Base-by-base conservation (phyloP, 2,329 filamentous ascomycete species). In the Blastomyces gilchristii region DNA sequence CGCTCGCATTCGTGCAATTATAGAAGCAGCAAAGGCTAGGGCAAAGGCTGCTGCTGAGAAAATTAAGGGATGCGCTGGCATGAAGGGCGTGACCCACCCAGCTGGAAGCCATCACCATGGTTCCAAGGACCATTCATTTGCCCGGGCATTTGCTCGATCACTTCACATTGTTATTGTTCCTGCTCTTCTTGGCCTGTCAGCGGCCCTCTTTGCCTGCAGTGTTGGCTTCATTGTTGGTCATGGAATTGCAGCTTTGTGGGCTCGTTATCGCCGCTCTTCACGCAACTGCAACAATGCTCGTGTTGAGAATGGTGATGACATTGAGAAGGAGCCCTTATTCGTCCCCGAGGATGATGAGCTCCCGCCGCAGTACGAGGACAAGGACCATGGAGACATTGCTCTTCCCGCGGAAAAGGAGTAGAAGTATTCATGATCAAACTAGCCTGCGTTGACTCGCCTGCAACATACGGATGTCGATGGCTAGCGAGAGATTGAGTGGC, bases 151-250 rank as follows among this genome's bases (percentile, higher is more conserved):
- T 64, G 73, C 73, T 62, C 74, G 72, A 31, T 70, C 77, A 25
- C 68, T 80, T 31, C 76, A 75, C 52, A 76, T 78, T 66, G 75
- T 80, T 41, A 66, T 80, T 57, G 70, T 81, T 58, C 79, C 78
- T 3, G 76, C 77, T 39, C 67, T 78, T n/a, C 68, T 80, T 6
- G 79, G 79, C 52, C 71, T 80, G 41, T 69, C 78, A 34, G 77
- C 78, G 37, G 78, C 78, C 63, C 68, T 81, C 62, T 71, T 75
- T 53, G 78, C 78, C 37, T 78, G 75, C 64, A 76, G 75, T 11
- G 43, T 81, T 53, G 79, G 78, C 57, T 78, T 80, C 76, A 68
- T 81, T n/a, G 71, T 80, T 54, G 78, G 78, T 39, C 78, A 80
- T 68, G 67, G 73, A 39, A 72, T 79, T 52, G 72, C 78, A 39